Evolutionary conservation across 2,329 filamentous ascomycete species (phyloP), one percentile per base, ranked within the genome.

Genomic region (Chrysoporthe austroafricana): DNA sequence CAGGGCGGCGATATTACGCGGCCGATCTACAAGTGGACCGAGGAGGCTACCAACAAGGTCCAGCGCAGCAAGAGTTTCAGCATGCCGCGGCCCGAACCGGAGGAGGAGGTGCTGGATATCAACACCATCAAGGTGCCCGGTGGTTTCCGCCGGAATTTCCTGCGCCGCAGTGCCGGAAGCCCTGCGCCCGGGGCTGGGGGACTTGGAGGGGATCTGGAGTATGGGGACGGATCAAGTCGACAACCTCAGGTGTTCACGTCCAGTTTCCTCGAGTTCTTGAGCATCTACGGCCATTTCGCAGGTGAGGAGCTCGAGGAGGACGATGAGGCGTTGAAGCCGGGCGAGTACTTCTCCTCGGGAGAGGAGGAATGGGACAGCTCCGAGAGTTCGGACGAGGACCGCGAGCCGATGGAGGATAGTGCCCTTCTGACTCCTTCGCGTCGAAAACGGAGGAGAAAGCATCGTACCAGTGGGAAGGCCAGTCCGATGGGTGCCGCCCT

Each of bases 221-320:
- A 75, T 32, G 79, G 77, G 69, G 78, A 75, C 63, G 78, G 73
- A 63, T 74, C 71, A 76, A 79, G 76, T 76, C 75, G 73, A 76
- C 83, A 84, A 66, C 87, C 86, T 48, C 88, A 88, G 70, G 83
- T 97, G 43, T 89, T 97, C 68, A 97, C 96, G 0, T 94, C 87
- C 72, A 99, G 92, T 79, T 99, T 99, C 77, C 87, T 99, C 69
- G 96, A 99, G 77, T 99, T 99, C 74, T 78, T 99, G 62, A 94
- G 93, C 8, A 86, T 99, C 42, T 99, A 97, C 74, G 96, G 96
- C 4, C 96, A 99, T 80, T 99, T 99, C 77, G 96, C 96, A 1
- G 96, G 96, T 79, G 96, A 99, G 79, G 92, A 97, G 76, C 86
- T 99, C 14, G 94, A 97, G 77, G 96, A 99, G 79, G 96, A 98